Evolutionary conservation across 2,329 filamentous ascomycete genomes (phyloP).

Genomic region (Colletotrichum sp.): DNA sequence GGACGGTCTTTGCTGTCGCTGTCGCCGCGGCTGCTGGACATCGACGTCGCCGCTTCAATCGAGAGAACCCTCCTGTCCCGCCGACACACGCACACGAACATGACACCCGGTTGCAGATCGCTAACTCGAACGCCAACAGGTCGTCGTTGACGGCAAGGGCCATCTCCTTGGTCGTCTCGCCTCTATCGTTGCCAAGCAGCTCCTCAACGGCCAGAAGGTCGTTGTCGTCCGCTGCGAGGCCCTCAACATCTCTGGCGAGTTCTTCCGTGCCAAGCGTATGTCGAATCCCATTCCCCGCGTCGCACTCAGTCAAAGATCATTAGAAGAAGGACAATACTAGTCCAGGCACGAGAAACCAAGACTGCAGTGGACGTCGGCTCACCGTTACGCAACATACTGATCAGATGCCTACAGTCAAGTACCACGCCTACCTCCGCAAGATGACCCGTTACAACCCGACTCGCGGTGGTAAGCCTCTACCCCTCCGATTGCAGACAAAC

Average conservation of each 20-base stretch:
- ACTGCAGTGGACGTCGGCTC: background rate
- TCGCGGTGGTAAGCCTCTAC: slow-evolving; percentile 79
- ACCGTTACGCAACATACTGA: slow-evolving; percentile 46
- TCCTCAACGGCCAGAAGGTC: slow-evolving; percentile 99
- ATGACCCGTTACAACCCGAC: slow-evolving; percentile 99
- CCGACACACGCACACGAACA: background rate
- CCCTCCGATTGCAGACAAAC: background rate
- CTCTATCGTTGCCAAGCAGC: slow-evolving; percentile 98
- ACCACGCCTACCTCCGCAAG: slow-evolving; percentile 99
- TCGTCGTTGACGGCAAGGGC: slow-evolving; percentile 99
- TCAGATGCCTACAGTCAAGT: slow-evolving; percentile 81
- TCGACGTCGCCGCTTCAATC: background rate
- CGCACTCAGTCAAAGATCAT: background rate
- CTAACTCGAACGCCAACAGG: slow-evolving; percentile 56
- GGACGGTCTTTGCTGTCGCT: background rate
- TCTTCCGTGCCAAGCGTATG: slow-evolving; percentile 99
- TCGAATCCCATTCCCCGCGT: slow-evolving; percentile 41
- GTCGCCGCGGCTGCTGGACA: background rate
- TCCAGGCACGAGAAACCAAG: background rate
- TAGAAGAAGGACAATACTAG: background rate
- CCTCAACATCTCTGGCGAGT: slow-evolving; percentile 99
- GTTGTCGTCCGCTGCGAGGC: slow-evolving; percentile 98
- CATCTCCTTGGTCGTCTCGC: slow-evolving; percentile 99
- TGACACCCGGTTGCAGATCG: background rate
- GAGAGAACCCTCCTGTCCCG: background rate